phyloP scores from a whole-genome alignment of 495 filamentous ascomycete species.

The Neurospora terricola region DNA sequence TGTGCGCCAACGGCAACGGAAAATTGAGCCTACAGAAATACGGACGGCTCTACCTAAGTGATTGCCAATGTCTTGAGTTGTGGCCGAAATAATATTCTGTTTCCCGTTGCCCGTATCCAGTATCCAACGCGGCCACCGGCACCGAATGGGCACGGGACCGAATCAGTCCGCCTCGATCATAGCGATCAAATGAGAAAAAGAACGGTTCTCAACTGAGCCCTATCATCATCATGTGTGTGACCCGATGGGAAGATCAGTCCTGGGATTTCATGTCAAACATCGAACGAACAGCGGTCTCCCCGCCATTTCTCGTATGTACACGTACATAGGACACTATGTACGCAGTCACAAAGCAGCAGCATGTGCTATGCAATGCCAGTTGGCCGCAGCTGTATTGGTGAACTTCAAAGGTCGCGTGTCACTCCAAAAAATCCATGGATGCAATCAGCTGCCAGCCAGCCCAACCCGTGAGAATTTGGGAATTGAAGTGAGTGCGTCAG shows the following conservation, averaged over 20 bases:
- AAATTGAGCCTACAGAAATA: neutral
- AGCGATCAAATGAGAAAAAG: neutral
- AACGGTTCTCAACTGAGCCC: neutral
- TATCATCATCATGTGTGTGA: neutral
- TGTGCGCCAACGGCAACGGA: neutral
- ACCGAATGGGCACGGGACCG: neutral
- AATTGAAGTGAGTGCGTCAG: neutral
- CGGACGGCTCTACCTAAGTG: neutral
- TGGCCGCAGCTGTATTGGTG: neutral
- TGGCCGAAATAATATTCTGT: neutral
- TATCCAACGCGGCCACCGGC: neutral
- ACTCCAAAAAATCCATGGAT: neutral
- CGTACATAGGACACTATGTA: neutral
- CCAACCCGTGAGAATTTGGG: neutral
- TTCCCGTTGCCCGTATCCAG: neutral
- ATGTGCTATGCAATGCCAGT: neutral
- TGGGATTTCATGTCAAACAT: neutral
- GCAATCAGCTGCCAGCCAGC: neutral
- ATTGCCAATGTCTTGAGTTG: neutral
- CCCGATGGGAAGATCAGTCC: neutral
- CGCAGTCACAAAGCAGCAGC: neutral
- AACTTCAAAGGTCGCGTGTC: neutral
- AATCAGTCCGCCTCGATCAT: neutral
- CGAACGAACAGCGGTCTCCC: neutral
- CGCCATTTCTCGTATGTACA: neutral